phyloP scores from a whole-genome alignment of 176 grass and related monocot species.

The Zoysia japonica region DNA sequence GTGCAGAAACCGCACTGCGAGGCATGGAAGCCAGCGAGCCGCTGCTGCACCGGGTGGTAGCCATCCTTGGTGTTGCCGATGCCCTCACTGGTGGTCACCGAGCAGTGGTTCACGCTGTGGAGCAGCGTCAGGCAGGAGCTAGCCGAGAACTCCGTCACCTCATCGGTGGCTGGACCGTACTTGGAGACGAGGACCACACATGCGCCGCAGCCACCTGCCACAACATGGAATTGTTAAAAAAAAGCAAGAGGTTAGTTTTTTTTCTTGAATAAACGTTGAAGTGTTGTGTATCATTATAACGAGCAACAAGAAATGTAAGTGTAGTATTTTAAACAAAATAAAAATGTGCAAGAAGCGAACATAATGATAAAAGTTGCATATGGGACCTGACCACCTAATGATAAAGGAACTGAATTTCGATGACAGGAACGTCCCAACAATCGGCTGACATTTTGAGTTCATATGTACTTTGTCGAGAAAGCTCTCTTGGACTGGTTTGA shows the following conservation, averaged over 20 bases:
- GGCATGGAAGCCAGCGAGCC: conserved; percentile 78
- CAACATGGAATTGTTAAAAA: not conserved
- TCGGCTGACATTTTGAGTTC: no score
- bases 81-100: conserved; percentile 81
- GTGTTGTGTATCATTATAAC: no score
- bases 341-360: no score
- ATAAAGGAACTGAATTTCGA: no score
- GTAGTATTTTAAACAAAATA: no score
- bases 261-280: no score
- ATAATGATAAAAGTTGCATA: no score
- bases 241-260: not conserved
- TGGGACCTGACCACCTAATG: no score
- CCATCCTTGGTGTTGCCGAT: conserved; percentile 73
- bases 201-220: conserved; percentile 80
- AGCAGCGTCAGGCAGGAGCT: conserved; percentile 85
- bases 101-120: conserved; percentile 57
- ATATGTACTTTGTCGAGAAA: no score
- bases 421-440: no score
- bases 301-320: no score
- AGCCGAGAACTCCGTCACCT: conserved; percentile 59
- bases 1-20: conserved; percentile 97
- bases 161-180: conserved; percentile 50
- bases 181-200: conserved; percentile 81
- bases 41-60: conserved; percentile 74
- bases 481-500: no score